phyloP scores from a whole-genome alignment of 2,329 filamentous ascomycete species.

The Cercospora berteroae region DNA sequence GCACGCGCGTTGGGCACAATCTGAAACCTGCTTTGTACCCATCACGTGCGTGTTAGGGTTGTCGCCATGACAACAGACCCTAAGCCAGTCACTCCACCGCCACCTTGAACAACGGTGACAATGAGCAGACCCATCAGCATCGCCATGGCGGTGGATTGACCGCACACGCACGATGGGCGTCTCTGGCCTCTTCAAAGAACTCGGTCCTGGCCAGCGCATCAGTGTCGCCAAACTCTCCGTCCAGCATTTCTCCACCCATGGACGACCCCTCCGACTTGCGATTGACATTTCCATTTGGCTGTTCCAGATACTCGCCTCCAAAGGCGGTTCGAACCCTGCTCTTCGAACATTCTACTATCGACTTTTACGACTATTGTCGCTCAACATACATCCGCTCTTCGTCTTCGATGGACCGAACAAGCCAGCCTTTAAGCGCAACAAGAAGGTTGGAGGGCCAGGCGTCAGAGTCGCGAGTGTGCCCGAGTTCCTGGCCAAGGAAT shows the following conservation, averaged over 20 bases:
- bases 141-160: background rate
- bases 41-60: background rate
- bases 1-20: constrained; percentile 7
- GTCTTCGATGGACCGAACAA: constrained; percentile 87
- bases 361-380: constrained; percentile 69
- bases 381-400: constrained; percentile 82
- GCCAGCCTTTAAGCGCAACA: constrained; percentile 84
- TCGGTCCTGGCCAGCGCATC: constrained; percentile 75
- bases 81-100: background rate
- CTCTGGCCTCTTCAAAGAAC: constrained; percentile 80
- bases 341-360: constrained; percentile 91
- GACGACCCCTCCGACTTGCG: constrained; percentile 76
- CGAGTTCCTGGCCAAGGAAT: constrained; percentile 73
- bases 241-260: constrained; percentile 68
- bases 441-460: constrained; percentile 59
- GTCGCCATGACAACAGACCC: constrained; percentile 5
- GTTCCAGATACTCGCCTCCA: constrained; percentile 83
- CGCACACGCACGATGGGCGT: constrained; percentile 16
- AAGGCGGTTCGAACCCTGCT: constrained; percentile 83
- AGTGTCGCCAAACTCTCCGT: constrained; percentile 80
- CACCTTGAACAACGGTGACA: background rate
- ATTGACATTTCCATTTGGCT: constrained; percentile 98
- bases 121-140: background rate
- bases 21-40: constrained; percentile 1
- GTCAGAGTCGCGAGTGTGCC: constrained; percentile 64